Evolutionary conservation across 768 basidiomycete genomes (phyloP).

Genomic region (Suillus occidentalis): DNA sequence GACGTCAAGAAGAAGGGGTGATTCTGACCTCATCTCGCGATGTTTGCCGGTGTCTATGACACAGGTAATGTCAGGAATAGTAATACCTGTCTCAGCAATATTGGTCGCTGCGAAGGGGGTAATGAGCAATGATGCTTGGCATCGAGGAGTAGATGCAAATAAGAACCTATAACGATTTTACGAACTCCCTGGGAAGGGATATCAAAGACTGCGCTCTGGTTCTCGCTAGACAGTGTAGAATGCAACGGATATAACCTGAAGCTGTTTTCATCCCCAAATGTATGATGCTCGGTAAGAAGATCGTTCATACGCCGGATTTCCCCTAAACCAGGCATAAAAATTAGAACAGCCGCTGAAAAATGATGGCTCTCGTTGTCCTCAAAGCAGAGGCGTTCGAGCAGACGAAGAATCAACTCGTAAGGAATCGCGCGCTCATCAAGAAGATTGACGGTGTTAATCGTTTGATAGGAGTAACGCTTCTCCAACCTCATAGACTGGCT

Average conservation of each 20-base stretch:
- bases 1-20: neutral
- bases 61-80: constrained; percentile 96
- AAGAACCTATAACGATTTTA: constrained; percentile 91
- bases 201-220: constrained; percentile 89
- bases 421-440: constrained; percentile 88
- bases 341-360: constrained; percentile 79
- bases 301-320: constrained; percentile 92
- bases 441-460: constrained; percentile 76
- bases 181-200: constrained; percentile 74
- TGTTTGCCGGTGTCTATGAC: constrained; percentile 95
- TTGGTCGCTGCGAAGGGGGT: constrained; percentile 63
- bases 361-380: constrained; percentile 46
- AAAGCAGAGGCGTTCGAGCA: constrained; percentile 85
- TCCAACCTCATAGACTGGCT: constrained; percentile 52
- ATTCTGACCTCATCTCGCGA: constrained; percentile 79
- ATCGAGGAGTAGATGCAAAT: constrained; percentile 14
- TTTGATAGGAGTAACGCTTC: constrained; percentile 78
- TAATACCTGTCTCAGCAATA: constrained; percentile 96
- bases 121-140: constrained; percentile 1
- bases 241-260: constrained; percentile 88
- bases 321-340: constrained; percentile 94
- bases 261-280: constrained; percentile 58
- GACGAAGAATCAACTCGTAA: constrained; percentile 82
- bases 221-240: constrained; percentile 89
- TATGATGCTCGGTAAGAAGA: constrained; percentile 68